A percentile compares a stretch with the other conserved stretches of the same genome.
Evolutionary conservation across 352 stramenopile species (phyloP).

Genomic region (Pseudoperonospora humuli): DNA sequence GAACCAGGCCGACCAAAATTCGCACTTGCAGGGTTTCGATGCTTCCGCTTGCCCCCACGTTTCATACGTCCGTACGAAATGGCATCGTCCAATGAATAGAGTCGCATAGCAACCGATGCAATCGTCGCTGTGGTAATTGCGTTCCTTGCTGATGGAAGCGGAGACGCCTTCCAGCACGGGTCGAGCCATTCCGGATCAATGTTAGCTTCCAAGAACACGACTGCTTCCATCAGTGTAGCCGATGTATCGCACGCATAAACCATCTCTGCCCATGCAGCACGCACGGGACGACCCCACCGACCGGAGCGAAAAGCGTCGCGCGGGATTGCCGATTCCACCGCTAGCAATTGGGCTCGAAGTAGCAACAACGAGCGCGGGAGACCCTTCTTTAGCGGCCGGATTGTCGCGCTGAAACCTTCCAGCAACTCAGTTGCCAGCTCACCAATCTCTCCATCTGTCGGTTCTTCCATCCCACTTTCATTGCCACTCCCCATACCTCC

Average conservation of each 20-base stretch:
- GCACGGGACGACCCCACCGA: slow-evolving; percentile 54
- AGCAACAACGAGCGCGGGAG: slow-evolving; percentile 37
- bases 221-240: slow-evolving; percentile 43
- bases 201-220: slow-evolving; percentile 67
- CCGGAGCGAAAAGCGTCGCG: slow-evolving; percentile 73
- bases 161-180: slow-evolving; percentile 60
- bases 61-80: slow-evolving; percentile 65
- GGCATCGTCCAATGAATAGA: slow-evolving; percentile 73
- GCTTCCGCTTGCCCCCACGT: slow-evolving; percentile 42
- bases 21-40: slow-evolving; percentile 20
- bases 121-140: slow-evolving; percentile 54
- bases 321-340: slow-evolving; percentile 65
- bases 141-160: slow-evolving; percentile 50
- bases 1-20: slow-evolving; percentile 24
- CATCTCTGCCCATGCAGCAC: slow-evolving; percentile 70
- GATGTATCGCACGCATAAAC: slow-evolving; percentile 51
- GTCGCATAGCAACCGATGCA: slow-evolving; percentile 59
- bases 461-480: slow-evolving; percentile 27
- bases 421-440: slow-evolving; percentile 65
- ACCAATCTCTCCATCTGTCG: slow-evolving; percentile 62
- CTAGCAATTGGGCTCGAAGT: slow-evolving; percentile 58
- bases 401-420: slow-evolving; percentile 42
- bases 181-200: slow-evolving; percentile 77
- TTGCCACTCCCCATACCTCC: slow-evolving; percentile 8
- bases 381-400: slow-evolving; percentile 37